Evolutionary conservation across 2,329 filamentous ascomycete genomes (phyloP).

Genomic region (Paraphaeosphaeria sporulosa): DNA sequence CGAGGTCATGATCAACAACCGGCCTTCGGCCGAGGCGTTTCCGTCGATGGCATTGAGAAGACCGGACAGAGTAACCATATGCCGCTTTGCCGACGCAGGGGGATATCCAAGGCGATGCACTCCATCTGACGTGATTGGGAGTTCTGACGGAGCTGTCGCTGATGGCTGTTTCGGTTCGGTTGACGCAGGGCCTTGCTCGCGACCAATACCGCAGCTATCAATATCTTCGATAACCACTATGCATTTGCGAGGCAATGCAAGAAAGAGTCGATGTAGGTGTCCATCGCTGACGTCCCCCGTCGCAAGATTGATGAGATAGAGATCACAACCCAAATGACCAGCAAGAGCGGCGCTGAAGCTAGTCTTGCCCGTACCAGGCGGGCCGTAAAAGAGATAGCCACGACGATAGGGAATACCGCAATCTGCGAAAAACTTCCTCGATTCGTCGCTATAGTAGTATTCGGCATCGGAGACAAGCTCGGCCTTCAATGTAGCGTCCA

Average conservation of each 20-base stretch:
- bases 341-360: conserved; percentile 50
- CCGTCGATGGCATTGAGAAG: conserved; percentile 36
- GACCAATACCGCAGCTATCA: conserved; percentile 45
- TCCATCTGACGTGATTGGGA: neutral
- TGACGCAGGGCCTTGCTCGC: conserved; percentile 22
- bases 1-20: conserved; percentile 35
- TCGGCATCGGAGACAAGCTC: conserved; percentile 46
- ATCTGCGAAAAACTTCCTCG: conserved; percentile 42
- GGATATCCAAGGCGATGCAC: neutral
- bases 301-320: conserved; percentile 50
- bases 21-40: conserved; percentile 26
- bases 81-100: neutral
- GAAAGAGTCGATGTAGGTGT: conserved; percentile 42
- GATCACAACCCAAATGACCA: conserved; percentile 46
- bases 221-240: conserved; percentile 54
- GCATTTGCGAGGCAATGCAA: conserved; percentile 45
- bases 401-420: conserved; percentile 45
- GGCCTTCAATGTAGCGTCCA: conserved; percentile 36
- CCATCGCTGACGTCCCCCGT: conserved; percentile 36
- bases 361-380: conserved; percentile 52
- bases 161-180: neutral
- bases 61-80: conserved; percentile 25
- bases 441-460: conserved; percentile 47
- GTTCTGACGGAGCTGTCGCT: neutral
- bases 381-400: conserved; percentile 52